These are phyloP conservation scores for Streptanthus diversifolius DNA, from an alignment of 345 rosid genomes.

Conservation along the genomic window DNA sequence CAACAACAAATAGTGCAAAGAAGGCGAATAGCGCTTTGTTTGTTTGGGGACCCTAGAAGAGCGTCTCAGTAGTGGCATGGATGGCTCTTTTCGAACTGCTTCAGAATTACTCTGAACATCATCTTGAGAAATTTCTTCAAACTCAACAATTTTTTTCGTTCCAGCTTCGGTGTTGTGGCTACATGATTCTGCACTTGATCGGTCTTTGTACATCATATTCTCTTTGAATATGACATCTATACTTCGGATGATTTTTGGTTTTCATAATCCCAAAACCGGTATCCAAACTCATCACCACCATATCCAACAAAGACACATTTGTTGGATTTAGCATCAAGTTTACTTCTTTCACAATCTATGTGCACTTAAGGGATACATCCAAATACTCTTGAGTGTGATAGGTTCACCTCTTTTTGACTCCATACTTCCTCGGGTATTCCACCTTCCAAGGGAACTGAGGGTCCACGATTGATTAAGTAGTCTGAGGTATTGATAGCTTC, in stretches of 20 bases:
- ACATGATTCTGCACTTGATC: no score
- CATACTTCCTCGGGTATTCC: background rate
- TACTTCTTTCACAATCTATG: background rate
- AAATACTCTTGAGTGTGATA: background rate
- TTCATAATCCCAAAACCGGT: no score
- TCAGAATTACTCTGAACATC: background rate
- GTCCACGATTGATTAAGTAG: no score
- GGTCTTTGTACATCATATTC: no score
- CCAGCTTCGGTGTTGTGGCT: no score
- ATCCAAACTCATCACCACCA: background rate
- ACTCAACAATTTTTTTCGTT: background rate
- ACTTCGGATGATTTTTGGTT: no score
- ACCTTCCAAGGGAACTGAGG: background rate
- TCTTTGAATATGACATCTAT: no score
- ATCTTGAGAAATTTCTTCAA: background rate
- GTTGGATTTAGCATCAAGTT: background rate
- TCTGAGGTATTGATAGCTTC: no score
- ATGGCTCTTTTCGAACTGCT: no score
- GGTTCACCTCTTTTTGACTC: background rate
- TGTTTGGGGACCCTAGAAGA: no score
- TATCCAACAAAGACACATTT: background rate
- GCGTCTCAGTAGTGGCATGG: background rate
- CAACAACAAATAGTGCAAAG: no score
- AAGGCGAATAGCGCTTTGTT: no score
- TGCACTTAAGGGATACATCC: background rate